These are phyloP conservation scores for Sideroxylon spinosum DNA, from an alignment of 179 eudicot genomes.

Conservation along the genomic window DNA sequence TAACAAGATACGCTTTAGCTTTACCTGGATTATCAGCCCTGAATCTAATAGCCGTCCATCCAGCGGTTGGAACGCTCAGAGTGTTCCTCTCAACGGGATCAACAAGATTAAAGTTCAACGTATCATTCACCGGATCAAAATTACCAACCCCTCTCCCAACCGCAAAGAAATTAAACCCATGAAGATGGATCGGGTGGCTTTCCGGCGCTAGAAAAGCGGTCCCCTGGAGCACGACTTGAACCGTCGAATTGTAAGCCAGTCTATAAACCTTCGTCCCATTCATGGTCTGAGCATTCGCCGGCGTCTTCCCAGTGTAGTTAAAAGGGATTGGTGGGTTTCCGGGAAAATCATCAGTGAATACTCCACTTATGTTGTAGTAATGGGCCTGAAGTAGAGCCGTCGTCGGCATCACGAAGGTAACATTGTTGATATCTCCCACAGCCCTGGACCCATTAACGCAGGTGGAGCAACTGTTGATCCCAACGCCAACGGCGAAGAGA, in stretches of 20 bases:
- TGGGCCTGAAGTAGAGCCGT: constrained; percentile 63
- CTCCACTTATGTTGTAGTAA: constrained; percentile 42
- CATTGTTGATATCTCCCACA: constrained; percentile 56
- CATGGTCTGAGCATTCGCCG: constrained; percentile 36
- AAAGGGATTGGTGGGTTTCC: constrained; percentile 38
- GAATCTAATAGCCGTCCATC: constrained; percentile 79
- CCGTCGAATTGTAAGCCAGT: constrained; percentile 50
- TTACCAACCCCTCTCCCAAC: constrained; percentile 64
- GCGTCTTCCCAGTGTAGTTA: constrained; percentile 49
- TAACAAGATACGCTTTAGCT: not conserved
- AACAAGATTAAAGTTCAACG: constrained; percentile 50
- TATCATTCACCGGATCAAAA: constrained; percentile 49
- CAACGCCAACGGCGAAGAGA: constrained; percentile 48
- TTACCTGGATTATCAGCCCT: constrained; percentile 81
- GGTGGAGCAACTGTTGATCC: constrained; percentile 50
- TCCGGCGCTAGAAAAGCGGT: constrained; percentile 54
- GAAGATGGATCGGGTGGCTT: constrained; percentile 70
- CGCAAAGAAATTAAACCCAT: constrained; percentile 62
- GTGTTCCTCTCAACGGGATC: constrained; percentile 81
- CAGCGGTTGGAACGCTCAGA: constrained; percentile 55
- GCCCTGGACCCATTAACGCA: constrained; percentile 44
- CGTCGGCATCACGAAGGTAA: constrained; percentile 57
- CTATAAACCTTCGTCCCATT: constrained; percentile 59
- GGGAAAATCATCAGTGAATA: constrained; percentile 70
- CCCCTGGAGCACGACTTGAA: constrained; percentile 65